Base-by-base conservation (phyloP, 352 stramenopile species). In the Pythium rhizo-oryzae region DNA sequence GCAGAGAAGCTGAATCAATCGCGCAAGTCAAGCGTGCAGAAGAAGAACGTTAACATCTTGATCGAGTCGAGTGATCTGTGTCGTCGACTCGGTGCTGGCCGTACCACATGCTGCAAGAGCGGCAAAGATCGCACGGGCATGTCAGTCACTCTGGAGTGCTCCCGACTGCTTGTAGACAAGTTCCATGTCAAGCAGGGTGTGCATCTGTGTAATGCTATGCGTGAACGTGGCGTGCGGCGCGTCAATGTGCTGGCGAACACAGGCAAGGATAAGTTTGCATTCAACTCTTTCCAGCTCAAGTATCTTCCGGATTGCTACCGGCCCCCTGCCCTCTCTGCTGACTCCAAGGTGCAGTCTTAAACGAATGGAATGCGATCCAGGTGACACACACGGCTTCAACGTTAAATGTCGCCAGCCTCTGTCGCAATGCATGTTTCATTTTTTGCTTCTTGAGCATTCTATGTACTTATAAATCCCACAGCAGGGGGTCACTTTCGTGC, bases 51-150 rank as follows among this genome's bases (percentile, higher is more conserved):
- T 16, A 94, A 96, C 58, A 91, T 97, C 25, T 62, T 97, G 19
- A 84, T 94, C 52, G 78, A 91, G 56, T 94, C 91, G 33, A 95
- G 86, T 59, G 85, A 95, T 65, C 82, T 97, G 44, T 97, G 91
- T 44, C 91, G 97, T 37, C 88, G 85, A 41, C 72, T 99, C 11
- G 93, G 94, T 19, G 96, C 95, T 13, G 94, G 90, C 0, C 89
- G 92, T 23, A 91, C 94, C 30, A 97, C 97, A 3, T 99, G 98
- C 81, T 99, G 97, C 81, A 99, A 99, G 77, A 98, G 86, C 67
- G 96, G 97, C 2, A 99, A 99, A 71, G 96, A 99, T 76, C 92
- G 97, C 60, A 99, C 97, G 37, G 95, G 93, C 24, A 99, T 99
- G 97, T 97, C 97, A 16, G 91, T 99, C 23, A 99, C 96, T 15